phyloP scores from a whole-genome alignment of 805 yeast species.

The Kodamaea lidongshanica region DNA sequence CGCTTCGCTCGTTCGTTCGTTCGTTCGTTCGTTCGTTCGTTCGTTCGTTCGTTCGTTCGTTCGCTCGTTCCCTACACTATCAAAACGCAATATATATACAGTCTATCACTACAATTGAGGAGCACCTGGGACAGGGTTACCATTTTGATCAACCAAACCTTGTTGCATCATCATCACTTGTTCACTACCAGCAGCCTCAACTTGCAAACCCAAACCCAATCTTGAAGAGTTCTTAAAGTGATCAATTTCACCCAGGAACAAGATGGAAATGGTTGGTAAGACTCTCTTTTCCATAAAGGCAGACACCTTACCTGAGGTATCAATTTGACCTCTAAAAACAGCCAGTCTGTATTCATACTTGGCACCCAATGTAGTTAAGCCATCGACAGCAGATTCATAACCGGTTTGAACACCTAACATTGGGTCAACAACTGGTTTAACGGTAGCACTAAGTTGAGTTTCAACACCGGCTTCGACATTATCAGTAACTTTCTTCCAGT shows the following conservation, averaged over 20 bases:
- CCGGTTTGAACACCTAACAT: slow-evolving; percentile 76
- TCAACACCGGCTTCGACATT: slow-evolving; percentile 94
- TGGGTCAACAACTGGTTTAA: slow-evolving; percentile 68
- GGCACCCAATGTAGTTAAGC: slow-evolving; percentile 90
- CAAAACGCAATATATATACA: too few relatives aligned
- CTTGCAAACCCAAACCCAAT: slow-evolving; percentile 90
- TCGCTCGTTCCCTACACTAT: too few relatives aligned
- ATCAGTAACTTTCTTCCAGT: slow-evolving; percentile 90
- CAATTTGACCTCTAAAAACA: slow-evolving; percentile 90
- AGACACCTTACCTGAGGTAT: slow-evolving; percentile 83
- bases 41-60: too few relatives aligned
- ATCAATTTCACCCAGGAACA: slow-evolving; percentile 90
- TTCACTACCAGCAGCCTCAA: slow-evolving; percentile 92
- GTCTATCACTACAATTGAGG: slow-evolving; percentile 41
- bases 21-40: too few relatives aligned
- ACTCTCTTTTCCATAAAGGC: slow-evolving; percentile 90
- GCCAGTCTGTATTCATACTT: slow-evolving; percentile 97
- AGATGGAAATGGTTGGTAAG: slow-evolving; percentile 80
- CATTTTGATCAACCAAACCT: slow-evolving; percentile 75
- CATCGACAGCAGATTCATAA: slow-evolving; percentile 80
- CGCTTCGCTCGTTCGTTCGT: too few relatives aligned
- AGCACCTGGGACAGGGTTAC: slow-evolving; percentile 80
- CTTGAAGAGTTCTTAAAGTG: slow-evolving; percentile 66
- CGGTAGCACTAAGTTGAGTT: slow-evolving; percentile 71
- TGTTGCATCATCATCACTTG: slow-evolving; percentile 88